Base-by-base conservation (phyloP, 2,329 filamentous ascomycete genomes). In the Sarocladiaceae sp. region DNA sequence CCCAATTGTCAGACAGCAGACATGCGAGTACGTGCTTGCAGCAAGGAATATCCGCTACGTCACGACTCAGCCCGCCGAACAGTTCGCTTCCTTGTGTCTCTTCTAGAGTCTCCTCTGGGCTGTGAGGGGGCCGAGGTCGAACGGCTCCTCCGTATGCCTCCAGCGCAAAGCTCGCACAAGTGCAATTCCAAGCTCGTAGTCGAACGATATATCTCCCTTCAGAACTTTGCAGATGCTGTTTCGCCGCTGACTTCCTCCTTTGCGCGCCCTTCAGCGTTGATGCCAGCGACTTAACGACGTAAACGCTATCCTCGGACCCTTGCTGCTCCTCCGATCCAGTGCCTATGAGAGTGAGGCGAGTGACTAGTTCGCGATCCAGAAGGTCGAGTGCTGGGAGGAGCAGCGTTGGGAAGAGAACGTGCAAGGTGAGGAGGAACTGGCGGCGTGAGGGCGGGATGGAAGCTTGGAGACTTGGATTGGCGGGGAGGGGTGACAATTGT, bases 21-120 rank as follows among this genome's bases (percentile, higher is more conserved):
- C 89, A 95, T 1, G 93, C 93, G 15, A 97, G 78, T 4, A 97
- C 69, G 68, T 99, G 93, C 71, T 97, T 97, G 66, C 93, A 99
- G 52, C 70, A 88, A 60, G 83, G 79, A 53, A 78, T 71, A 33
- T 69, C 63, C 4, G 28, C n/a, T 22, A 33, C 64, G 52, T 74
- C 71, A 2, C 69, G 47, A 52, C 71, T 74, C 50, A 77, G 49
- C 0, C 81, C 81, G 1, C 83, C 82, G 58, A 83, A 81, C 25
- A 61, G 54, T 65, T 70, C 70, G 57, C 37, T 52, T 44, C n/a
- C 35, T 20, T 54, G 48, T 3, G 35, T 20, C 28, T 20, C n/a
- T 20, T 33, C 25, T 28, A 3, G 11, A n/a, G 5, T 42, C 10
- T 4, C 7, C 7, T 15, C 17, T 13, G n/a, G 12, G 5, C 35